Base-by-base conservation (phyloP, 129 eudicot genomes). In the Flaveria bidentis region DNA sequence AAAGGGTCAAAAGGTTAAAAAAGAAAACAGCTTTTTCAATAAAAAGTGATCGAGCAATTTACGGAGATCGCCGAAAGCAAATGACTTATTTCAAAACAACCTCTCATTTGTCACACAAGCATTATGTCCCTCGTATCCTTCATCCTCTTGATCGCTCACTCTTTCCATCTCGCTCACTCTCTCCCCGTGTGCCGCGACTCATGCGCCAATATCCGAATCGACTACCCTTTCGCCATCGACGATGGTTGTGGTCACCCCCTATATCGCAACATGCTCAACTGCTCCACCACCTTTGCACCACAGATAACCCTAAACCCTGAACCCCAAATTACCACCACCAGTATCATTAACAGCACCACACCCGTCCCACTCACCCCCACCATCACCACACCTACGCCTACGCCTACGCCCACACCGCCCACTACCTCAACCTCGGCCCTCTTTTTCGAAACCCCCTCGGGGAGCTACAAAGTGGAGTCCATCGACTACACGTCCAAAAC, bases 181-280 rank as follows among this genome's bases (percentile, higher is more conserved):
- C 73, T 81, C 49, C 79, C 85, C 17, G 66, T 81, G 63, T 93
- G 97, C 85, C 91, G 97, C 22, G 79, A 72, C 71, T 81, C 82
- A 56, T 93, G 98, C 73, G 88, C 82, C 81, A 78, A 76, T 51
- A 80, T 93, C 65, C 86, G 88, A 50, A 88, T 93, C 15, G 82
- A 85, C 76, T 93, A 93, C 81, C 98, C 98, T 2, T 90, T 93
- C 65, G 88, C 86, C 69, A 83, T 90, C 49, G 97, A 93, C 51
- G 91, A 90, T 23, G 98, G 98, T 26, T 93, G 98, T 67, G 98
- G 98, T 30, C 85, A 96, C 53, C 89, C 98, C 0, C 86, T 82
- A 23, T 93, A 83, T 85, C 84, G 88, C 3, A 82, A 80, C 51
- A 90, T 88, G 97, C 76, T 93, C 25, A 93, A 91, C 66, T 93